Evolutionary conservation across 495 filamentous ascomycete genomes (phyloP).

Genomic region (Penicillium maclennaniae): DNA sequence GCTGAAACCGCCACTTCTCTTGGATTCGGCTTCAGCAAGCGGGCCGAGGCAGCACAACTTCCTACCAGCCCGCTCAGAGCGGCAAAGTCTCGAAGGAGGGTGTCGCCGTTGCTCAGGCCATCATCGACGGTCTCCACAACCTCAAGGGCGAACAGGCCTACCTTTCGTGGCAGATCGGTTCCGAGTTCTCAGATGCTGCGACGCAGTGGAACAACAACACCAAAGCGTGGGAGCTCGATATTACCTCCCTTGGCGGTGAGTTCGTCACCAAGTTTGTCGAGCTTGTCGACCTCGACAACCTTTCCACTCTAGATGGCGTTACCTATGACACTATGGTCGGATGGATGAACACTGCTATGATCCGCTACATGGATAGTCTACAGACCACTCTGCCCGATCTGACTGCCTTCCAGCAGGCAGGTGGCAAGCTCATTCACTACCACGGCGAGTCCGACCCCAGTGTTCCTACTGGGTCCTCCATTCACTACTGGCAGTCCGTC

Average conservation of each 20-base stretch:
- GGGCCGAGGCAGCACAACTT: slow-evolving; percentile 24
- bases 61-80: slow-evolving; percentile 30
- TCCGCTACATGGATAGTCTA: slow-evolving; percentile 35
- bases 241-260: slow-evolving; percentile 30
- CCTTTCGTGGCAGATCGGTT: slow-evolving; percentile 30
- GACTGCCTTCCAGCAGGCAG: slow-evolving; percentile 33
- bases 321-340: slow-evolving; percentile 42
- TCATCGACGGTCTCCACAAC: slow-evolving; percentile 33
- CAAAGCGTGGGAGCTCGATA: slow-evolving; percentile 29
- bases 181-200: slow-evolving; percentile 27
- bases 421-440: slow-evolving; percentile 49
- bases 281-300: slow-evolving; percentile 26
- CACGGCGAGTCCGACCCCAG: slow-evolving; percentile 51
- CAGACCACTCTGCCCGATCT: slow-evolving; percentile 48
- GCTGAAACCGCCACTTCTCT: slow-evolving; percentile 32
- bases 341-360: slow-evolving; percentile 35
- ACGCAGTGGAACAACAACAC: slow-evolving; percentile 31
- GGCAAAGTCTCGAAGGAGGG: slow-evolving; percentile 28
- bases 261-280: slow-evolving; percentile 38
- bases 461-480: slow-evolving; percentile 46
- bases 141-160: slow-evolving; percentile 30
- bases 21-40: slow-evolving; percentile 32
- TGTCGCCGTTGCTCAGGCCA: slow-evolving; percentile 29
- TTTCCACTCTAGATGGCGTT: slow-evolving; percentile 33
- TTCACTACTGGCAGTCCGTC: slow-evolving; percentile 51